Percentiles rank a stretch among this genome's conserved stretches.
Evolutionary conservation across 176 grass and related monocot genomes (phyloP).

Genomic region (Thinopyrum elongatum): DNA sequence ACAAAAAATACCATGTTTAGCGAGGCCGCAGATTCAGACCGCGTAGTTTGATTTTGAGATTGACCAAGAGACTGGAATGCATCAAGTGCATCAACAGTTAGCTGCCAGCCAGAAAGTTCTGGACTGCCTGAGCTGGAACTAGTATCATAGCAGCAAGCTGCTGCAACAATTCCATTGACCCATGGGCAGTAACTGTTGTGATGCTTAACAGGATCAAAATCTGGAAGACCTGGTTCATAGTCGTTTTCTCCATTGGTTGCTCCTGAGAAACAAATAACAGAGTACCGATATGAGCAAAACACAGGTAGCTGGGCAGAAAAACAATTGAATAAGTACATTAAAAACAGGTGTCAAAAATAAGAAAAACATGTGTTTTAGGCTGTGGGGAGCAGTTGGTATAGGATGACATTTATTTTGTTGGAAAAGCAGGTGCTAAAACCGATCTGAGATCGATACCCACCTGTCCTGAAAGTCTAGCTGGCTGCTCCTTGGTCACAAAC

Average conservation of each 20-base stretch:
- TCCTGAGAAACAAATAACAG: slow-evolving; percentile 45
- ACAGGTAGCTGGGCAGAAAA: not conserved
- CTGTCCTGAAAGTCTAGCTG: slow-evolving; percentile 4
- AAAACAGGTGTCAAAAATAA: not conserved
- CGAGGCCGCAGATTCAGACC: slow-evolving; percentile 95
- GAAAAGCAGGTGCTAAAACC: not conserved
- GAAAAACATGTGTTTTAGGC: not conserved
- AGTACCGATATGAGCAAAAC: slow-evolving; percentile 11
- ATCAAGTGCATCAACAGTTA: slow-evolving; percentile 86
- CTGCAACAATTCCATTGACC: slow-evolving; percentile 89
- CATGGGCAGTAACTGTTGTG: slow-evolving; percentile 93
- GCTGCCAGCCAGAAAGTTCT: slow-evolving; percentile 76
- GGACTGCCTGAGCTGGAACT: slow-evolving; percentile 52
- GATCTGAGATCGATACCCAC: not conserved
- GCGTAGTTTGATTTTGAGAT: slow-evolving; percentile 83
- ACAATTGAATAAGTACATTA: not conserved
- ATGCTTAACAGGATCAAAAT: slow-evolving; percentile 94
- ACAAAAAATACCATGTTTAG: slow-evolving; percentile 68
- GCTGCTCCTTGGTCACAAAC: not conserved
- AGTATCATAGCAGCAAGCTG: slow-evolving; percentile 62
- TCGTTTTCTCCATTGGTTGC: slow-evolving; percentile 89
- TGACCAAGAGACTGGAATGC: slow-evolving; percentile 80
- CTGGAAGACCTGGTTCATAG: slow-evolving; percentile 57
- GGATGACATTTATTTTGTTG: not conserved
- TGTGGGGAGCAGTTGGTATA: not conserved